Evolutionary conservation across 1,139 yeast species (phyloP).

Genomic region (Zygosaccharomyces pseudobailii): DNA sequence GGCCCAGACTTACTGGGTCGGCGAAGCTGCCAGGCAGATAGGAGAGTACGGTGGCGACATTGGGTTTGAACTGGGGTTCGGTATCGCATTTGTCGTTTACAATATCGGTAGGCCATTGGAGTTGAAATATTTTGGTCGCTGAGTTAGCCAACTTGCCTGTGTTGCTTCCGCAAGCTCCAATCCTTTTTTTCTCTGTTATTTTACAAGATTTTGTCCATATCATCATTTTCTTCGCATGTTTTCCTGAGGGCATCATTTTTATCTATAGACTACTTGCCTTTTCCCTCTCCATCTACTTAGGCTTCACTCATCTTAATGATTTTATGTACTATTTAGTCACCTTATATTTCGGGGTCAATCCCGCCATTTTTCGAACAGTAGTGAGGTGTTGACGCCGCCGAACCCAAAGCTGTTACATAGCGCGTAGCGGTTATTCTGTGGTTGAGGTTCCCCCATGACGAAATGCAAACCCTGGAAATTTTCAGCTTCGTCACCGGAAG

Average conservation of each 20-base stretch:
- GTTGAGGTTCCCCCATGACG: slow-evolving; percentile 45
- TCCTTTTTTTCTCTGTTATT: neutral
- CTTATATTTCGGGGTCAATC: neutral
- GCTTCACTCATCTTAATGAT: neutral
- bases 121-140: slow-evolving; percentile 53
- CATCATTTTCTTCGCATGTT: neutral
- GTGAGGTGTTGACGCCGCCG: slow-evolving; percentile 90
- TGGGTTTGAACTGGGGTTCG: slow-evolving; percentile 74
- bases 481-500: slow-evolving; percentile 39
- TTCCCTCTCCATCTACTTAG: neutral
- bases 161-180: no score
- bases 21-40: slow-evolving; percentile 56
- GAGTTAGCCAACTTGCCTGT: neutral
- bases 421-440: slow-evolving; percentile 48
- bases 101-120: slow-evolving; percentile 64
- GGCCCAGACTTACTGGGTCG: slow-evolving; percentile 80
- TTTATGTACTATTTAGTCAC: slow-evolving; percentile 1
- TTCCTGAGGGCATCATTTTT: neutral
- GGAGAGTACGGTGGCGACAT: slow-evolving; percentile 77
- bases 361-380: slow-evolving; percentile 43
- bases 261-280: neutral
- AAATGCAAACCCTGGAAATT: slow-evolving; percentile 53
- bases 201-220: no score
- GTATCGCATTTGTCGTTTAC: slow-evolving; percentile 62
- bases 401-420: slow-evolving; percentile 92